Percentiles rank a stretch among this genome's conserved stretches.
These are phyloP conservation scores for Psilocybe cubensis DNA, from an alignment of 768 basidiomycete species.

Conservation along the genomic window DNA sequence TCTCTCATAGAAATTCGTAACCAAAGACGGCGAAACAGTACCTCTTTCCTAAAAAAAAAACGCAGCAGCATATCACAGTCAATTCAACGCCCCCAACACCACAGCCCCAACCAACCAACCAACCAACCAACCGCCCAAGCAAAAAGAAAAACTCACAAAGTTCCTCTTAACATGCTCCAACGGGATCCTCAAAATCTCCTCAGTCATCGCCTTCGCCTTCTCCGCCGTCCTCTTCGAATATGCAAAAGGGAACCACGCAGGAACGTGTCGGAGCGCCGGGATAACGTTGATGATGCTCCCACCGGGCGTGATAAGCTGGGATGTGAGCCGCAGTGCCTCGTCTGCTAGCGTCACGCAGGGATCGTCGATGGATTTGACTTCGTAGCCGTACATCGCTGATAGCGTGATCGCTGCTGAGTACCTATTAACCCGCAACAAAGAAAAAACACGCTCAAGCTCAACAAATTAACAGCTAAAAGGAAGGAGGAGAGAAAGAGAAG, in stretches of 20 bases:
- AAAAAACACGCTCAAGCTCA: not conserved
- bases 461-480: not conserved
- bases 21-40: slow-evolving; percentile 12
- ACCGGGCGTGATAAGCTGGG: slow-evolving; percentile 20
- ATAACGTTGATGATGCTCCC: slow-evolving; percentile 28
- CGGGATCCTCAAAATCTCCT: slow-evolving; percentile 2
- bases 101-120: not conserved
- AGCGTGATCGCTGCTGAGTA: slow-evolving; percentile 17
- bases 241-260: slow-evolving; percentile 32
- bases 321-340: slow-evolving; percentile 18
- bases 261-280: slow-evolving; percentile 36
- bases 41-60: slow-evolving; percentile 7
- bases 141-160: not conserved
- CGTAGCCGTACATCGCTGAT: slow-evolving; percentile 31
- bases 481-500: too few relatives aligned
- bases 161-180: not conserved
- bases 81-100: not conserved
- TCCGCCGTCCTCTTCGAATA: not conserved
- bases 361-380: slow-evolving; percentile 26
- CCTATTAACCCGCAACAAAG: too few relatives aligned
- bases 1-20: slow-evolving; percentile 15
- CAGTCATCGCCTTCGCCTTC: not conserved
- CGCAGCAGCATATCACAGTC: too few relatives aligned
- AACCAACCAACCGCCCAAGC: too few relatives aligned
- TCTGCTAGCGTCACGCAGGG: slow-evolving; percentile 26